Conservation (phyloP, 805 yeast genomes). For the Pichia californica region DNA sequence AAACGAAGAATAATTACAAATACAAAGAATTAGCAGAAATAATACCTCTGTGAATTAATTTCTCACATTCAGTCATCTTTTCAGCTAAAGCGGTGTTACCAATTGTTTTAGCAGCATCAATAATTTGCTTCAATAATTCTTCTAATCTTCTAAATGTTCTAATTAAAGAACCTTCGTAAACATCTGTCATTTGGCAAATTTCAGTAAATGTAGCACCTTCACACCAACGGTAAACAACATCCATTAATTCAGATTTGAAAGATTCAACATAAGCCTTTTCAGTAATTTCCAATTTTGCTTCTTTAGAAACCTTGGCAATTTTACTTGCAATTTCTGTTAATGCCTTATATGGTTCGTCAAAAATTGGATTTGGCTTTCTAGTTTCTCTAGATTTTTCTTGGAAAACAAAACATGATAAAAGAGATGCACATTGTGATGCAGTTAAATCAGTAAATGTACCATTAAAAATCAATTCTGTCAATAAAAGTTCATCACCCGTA, state of each 20-base stretch:
- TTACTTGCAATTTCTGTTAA: conserved; percentile 87
- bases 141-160: conserved; percentile 93
- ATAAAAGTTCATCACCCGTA: conserved; percentile 77
- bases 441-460: conserved; percentile 87
- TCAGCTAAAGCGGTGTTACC: conserved; percentile 83
- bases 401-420: conserved; percentile 91
- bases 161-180: conserved; percentile 92
- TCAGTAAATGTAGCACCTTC: conserved; percentile 94
- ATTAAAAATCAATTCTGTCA: conserved; percentile 90
- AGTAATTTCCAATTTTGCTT: conserved; percentile 81
- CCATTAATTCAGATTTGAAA: conserved; percentile 93
- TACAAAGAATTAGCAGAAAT: conserved; percentile 96
- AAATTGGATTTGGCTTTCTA: conserved; percentile 79
- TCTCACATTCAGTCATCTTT: conserved; percentile 83
- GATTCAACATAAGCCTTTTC: conserved; percentile 91
- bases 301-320: conserved; percentile 84
- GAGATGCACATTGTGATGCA: conserved; percentile 87
- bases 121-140: conserved; percentile 86
- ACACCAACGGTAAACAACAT: conserved; percentile 95
- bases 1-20: conserved; percentile 28
- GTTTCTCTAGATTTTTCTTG: conserved; percentile 90
- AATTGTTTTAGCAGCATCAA: conserved; percentile 86
- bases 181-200: conserved; percentile 98
- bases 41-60: conserved; percentile 87
- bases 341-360: conserved; percentile 85